phyloP scores from a whole-genome alignment of 768 basidiomycete species.

The Baorangia bicolor region DNA sequence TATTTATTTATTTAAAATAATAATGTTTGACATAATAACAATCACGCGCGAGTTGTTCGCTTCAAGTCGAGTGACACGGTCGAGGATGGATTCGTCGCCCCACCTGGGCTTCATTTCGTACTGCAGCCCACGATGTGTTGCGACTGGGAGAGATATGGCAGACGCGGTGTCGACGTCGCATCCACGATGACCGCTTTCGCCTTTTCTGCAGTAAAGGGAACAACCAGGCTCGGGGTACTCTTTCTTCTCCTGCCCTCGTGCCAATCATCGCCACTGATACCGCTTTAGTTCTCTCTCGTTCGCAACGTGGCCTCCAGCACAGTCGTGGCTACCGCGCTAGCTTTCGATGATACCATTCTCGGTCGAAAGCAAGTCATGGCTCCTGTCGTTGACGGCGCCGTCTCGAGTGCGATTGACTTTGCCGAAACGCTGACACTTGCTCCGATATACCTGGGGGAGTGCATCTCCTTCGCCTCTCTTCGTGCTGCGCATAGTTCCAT shows the following conservation, averaged over 20 bases:
- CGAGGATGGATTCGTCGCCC: conserved; percentile 23
- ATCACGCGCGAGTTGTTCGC: conserved; percentile 21
- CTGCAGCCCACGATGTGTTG: conserved; percentile 25
- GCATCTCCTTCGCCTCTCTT: conserved; percentile 72
- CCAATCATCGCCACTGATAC: conserved; percentile 4
- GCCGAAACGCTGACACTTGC: conserved; percentile 72
- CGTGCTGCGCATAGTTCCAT: conserved; percentile 74
- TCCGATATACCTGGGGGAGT: conserved; percentile 73
- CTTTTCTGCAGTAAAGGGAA: conserved; percentile 64
- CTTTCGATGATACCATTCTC: conserved; percentile 66
- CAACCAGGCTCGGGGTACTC: conserved; percentile 70
- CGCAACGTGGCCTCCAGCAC: conserved; percentile 59
- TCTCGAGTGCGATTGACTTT: conserved; percentile 59
- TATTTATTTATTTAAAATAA: conserved; percentile 1
- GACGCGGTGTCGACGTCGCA: conserved; percentile 66
- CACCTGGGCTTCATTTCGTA: conserved; percentile 5
- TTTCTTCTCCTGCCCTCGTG: conserved; percentile 4
- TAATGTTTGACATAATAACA: background rate
- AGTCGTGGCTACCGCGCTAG: conserved; percentile 55
- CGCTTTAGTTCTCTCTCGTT: conserved; percentile 62
- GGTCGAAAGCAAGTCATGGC: conserved; percentile 59
- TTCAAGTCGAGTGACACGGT: background rate
- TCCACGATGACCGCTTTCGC: conserved; percentile 61
- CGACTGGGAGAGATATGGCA: conserved; percentile 42
- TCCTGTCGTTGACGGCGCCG: conserved; percentile 54